Evolutionary conservation across 306 rosid genomes (phyloP).

Genomic region (Castanopsis chinensis): DNA sequence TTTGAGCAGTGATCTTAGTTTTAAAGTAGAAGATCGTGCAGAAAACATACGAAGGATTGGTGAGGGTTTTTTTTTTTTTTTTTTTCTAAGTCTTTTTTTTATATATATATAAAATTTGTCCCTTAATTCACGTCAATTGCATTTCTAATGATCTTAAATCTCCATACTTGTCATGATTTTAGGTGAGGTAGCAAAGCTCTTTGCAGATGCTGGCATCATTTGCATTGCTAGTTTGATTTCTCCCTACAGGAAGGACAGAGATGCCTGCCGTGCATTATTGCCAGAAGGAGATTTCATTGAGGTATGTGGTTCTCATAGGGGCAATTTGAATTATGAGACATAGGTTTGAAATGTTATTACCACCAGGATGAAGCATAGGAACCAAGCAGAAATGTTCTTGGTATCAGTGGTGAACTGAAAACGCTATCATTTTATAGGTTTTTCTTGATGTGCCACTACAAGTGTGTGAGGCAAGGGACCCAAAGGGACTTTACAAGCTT

Average conservation of each 20-base stretch:
- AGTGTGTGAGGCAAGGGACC: constrained; percentile 87
- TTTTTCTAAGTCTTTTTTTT: background rate
- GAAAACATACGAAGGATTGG: constrained; percentile 95
- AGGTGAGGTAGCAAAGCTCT: constrained; percentile 98
- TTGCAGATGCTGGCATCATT: constrained; percentile 96
- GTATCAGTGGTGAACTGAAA: background rate
- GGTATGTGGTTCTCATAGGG: constrained; percentile 41
- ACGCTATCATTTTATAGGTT: constrained; percentile 56
- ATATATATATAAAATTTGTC: background rate
- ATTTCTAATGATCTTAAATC: constrained; percentile 6
- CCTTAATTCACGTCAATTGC: background rate
- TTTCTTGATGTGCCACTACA: constrained; percentile 82
- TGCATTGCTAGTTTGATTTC: constrained; percentile 93
- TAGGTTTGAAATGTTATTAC: constrained; percentile 13
- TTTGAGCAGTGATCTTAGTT: constrained; percentile 84
- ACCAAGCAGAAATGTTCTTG: constrained; percentile 24
- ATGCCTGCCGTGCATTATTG: constrained; percentile 78
- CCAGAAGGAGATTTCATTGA: constrained; percentile 88
- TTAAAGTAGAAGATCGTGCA: constrained; percentile 81
- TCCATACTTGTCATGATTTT: constrained; percentile 21
- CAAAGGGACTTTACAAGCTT: constrained; percentile 95
- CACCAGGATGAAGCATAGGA: constrained; percentile 5
- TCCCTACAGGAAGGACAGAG: constrained; percentile 86
- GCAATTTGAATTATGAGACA: constrained; percentile 7
- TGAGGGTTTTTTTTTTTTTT: constrained; percentile 24